phyloP scores from a whole-genome alignment of 2,329 filamentous ascomycete species.

The Penicillium sp. region DNA sequence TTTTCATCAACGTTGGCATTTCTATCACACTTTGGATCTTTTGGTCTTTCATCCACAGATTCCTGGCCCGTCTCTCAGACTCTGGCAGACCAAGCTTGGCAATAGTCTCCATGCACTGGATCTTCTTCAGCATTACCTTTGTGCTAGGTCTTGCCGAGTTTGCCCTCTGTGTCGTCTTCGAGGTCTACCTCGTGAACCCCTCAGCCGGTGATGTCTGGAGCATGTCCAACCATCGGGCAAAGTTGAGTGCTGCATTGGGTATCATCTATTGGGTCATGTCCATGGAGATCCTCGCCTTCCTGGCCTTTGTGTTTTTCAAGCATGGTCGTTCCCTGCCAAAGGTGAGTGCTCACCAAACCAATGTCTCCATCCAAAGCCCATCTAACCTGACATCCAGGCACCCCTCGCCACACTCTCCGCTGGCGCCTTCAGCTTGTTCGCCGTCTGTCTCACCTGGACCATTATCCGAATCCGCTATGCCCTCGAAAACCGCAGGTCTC shows the following conservation, averaged over 20 bases:
- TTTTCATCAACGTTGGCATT: slow-evolving; percentile 17
- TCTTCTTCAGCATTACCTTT: slow-evolving; percentile 12
- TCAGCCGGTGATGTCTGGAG: too few species aligned
- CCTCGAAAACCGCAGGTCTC: slow-evolving; percentile 1
- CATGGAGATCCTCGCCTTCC: slow-evolving; percentile 24
- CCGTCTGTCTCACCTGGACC: slow-evolving; percentile 9
- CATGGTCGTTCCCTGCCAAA: slow-evolving; percentile 16
- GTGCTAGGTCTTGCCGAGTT: slow-evolving; percentile 15
- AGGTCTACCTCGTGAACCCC: slow-evolving; percentile 1
- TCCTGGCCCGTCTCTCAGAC: slow-evolving; percentile 18
- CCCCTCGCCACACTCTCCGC: slow-evolving; percentile 14
- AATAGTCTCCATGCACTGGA: slow-evolving; percentile 17
- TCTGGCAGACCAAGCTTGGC: slow-evolving; percentile 15
- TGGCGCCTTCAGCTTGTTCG: slow-evolving; percentile 21
- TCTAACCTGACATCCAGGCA: slow-evolving; percentile 6
- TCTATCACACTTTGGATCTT: slow-evolving; percentile 21
- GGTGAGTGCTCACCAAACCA: slow-evolving; percentile 8
- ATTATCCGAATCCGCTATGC: slow-evolving; percentile 17
- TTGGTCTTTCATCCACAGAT: slow-evolving; percentile 20
- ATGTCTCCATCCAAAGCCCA: neutral
- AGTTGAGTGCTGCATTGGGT: slow-evolving; percentile 8
- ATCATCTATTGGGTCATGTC: slow-evolving; percentile 22
- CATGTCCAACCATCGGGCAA: neutral
- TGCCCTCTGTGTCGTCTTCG: slow-evolving; percentile 13
- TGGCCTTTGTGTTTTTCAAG: slow-evolving; percentile 18